These are phyloP conservation scores for Cladosporium velox DNA, from an alignment of 2,329 filamentous ascomycete species.

Conservation along the genomic window DNA sequence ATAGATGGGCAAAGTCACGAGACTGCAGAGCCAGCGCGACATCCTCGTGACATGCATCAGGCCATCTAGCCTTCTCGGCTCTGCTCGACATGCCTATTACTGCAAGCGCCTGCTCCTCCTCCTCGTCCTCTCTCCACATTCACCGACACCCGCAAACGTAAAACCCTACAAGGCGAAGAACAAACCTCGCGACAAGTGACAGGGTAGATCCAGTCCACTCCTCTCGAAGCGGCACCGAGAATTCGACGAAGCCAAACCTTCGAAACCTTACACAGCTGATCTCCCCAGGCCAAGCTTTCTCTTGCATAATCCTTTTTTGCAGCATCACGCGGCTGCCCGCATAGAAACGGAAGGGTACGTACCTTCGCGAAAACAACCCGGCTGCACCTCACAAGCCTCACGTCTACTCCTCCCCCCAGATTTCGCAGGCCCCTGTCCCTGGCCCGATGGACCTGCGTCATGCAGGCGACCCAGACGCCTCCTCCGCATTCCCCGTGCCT, in stretches of 20 bases:
- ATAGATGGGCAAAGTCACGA: neutral
- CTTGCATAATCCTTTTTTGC: neutral
- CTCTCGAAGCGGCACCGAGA: neutral
- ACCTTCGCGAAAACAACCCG: conserved; percentile 12
- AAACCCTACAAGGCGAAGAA: neutral
- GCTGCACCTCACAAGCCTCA: neutral
- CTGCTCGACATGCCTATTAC: conserved; percentile 7
- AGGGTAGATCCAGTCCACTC: neutral
- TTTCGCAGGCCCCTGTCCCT: conserved; percentile 5
- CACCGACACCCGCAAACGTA: neutral
- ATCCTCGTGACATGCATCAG: conserved; percentile 4
- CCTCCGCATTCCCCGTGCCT: conserved; percentile 15
- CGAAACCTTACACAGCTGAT: neutral
- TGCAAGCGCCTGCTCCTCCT: conserved; percentile 1
- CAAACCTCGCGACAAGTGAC: neutral
- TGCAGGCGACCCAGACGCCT: conserved; percentile 13
- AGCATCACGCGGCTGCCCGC: conserved; percentile 9
- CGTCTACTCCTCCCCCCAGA: neutral
- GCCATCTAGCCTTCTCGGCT: neutral
- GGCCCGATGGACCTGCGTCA: conserved; percentile 16
- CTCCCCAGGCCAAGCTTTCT: conserved; percentile 7
- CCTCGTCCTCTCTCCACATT: neutral
- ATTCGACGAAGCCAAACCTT: conserved; percentile 9
- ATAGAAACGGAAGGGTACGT: conserved; percentile 9
- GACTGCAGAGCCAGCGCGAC: neutral